phyloP scores from a whole-genome alignment of 768 basidiomycete genomes.

The Dendrothele bispora region DNA sequence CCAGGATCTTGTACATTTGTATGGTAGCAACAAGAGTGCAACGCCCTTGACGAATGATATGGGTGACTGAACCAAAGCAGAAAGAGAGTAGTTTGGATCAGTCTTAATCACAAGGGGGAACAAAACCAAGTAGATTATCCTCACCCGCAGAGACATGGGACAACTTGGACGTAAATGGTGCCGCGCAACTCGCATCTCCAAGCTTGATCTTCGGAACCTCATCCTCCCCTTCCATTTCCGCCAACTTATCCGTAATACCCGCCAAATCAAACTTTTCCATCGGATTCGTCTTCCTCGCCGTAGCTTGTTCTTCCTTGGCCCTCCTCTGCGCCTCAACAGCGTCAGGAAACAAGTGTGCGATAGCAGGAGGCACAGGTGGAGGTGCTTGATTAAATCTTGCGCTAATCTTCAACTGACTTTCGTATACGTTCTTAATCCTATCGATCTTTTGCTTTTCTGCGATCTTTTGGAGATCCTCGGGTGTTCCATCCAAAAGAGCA shows the following conservation, averaged over 20 bases:
- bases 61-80: slow-evolving; percentile 61
- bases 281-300: slow-evolving; percentile 78
- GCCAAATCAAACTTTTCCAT: slow-evolving; percentile 89
- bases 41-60: slow-evolving; percentile 97
- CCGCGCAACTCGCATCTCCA: slow-evolving; percentile 98
- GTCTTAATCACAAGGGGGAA: neutral
- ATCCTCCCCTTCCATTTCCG: slow-evolving; percentile 92
- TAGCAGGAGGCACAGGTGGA: slow-evolving; percentile 86
- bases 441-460: slow-evolving; percentile 90
- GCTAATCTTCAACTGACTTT: slow-evolving; percentile 90
- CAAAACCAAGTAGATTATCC: too few relatives aligned
- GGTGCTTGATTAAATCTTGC: slow-evolving; percentile 90
- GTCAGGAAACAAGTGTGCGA: slow-evolving; percentile 87
- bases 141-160: slow-evolving; percentile 95
- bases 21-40: slow-evolving; percentile 98
- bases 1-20: slow-evolving; percentile 99
- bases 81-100: slow-evolving; percentile 3
- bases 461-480: slow-evolving; percentile 90
- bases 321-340: slow-evolving; percentile 87
- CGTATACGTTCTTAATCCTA: slow-evolving; percentile 94
- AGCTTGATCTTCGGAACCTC: slow-evolving; percentile 98
- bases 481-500: slow-evolving; percentile 86
- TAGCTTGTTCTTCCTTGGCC: slow-evolving; percentile 63
- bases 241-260: slow-evolving; percentile 79
- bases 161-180: slow-evolving; percentile 97